These are phyloP conservation scores for Nicotiana attenuata DNA, from an alignment of 257 asterid genomes.

Conservation along the genomic window DNA sequence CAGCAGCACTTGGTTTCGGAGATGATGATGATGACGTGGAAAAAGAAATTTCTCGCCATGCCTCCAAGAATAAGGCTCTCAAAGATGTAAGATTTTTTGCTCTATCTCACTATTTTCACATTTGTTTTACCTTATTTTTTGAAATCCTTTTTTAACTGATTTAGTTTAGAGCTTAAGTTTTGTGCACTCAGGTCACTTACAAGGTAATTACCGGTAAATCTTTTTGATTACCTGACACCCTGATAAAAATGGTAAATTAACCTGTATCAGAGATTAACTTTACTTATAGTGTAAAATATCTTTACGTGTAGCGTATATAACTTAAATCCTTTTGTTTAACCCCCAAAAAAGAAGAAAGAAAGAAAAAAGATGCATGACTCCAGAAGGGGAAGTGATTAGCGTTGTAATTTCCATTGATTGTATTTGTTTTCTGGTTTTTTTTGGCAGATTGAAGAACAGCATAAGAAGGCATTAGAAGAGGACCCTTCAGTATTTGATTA, in stretches of 20 bases:
- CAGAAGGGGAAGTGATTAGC: neutral
- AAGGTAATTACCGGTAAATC: no score
- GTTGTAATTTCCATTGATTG: neutral
- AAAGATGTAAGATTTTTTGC: slow-evolving; percentile 54
- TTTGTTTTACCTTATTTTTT: neutral
- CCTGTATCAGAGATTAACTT: no score
- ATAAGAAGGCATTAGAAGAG: slow-evolving; percentile 88
- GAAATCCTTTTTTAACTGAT: no score
- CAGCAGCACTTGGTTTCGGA: slow-evolving; percentile 46
- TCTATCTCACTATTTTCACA: neutral
- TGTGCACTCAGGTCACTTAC: no score
- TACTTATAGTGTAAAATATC: no score
- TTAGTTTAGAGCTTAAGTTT: no score
- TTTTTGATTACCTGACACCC: no score
- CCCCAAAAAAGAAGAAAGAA: no score
- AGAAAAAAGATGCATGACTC: neutral
- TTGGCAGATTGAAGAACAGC: slow-evolving; percentile 76
- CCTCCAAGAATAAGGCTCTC: slow-evolving; percentile 69
- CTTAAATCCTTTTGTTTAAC: no score
- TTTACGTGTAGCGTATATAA: no score
- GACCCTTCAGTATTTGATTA: slow-evolving; percentile 84
- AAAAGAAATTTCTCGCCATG: slow-evolving; percentile 75
- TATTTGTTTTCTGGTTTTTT: neutral
- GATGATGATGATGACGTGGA: slow-evolving; percentile 72
- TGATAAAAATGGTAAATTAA: no score